Conservation (phyloP, 2,329 filamentous ascomycete genomes). For the Amesomyces nigricolor region DNA sequence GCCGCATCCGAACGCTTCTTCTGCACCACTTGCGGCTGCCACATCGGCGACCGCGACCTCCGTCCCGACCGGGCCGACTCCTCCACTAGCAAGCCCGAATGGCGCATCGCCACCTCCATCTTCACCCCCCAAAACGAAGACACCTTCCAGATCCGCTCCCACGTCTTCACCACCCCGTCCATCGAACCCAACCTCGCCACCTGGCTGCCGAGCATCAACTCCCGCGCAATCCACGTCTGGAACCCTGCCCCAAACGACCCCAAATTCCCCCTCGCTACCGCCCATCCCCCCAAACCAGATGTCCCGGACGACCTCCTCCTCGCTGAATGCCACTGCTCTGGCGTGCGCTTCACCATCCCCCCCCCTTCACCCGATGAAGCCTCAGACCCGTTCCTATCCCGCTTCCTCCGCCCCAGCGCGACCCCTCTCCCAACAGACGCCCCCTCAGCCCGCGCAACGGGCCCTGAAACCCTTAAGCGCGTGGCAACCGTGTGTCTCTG, state of each 20-base stretch:
- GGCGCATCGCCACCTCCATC: conserved; percentile 38
- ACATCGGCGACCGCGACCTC: conserved; percentile 36
- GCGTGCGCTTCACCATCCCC: conserved; percentile 42
- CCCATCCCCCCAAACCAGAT: conserved; percentile 29
- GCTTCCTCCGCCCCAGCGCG: conserved; percentile 32
- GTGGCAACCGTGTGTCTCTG: conserved; percentile 38
- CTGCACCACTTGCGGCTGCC: conserved; percentile 42
- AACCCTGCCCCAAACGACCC: conserved; percentile 33
- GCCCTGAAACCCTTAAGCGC: conserved; percentile 38
- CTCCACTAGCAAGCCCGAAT: conserved; percentile 28
- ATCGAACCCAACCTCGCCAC: conserved; percentile 35
- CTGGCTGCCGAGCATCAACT: conserved; percentile 33
- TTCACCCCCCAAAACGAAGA: conserved; percentile 34
- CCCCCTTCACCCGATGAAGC: conserved; percentile 33
- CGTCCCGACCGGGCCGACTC: conserved; percentile 1
- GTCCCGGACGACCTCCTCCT: conserved; percentile 36
- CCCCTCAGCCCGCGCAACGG: not conserved
- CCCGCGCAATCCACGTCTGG: conserved; percentile 30
- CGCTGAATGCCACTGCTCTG: conserved; percentile 42
- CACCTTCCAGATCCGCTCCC: conserved; percentile 33
- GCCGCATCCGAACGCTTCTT: conserved; percentile 36
- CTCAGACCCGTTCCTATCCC: conserved; percentile 29
- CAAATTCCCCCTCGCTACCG: conserved; percentile 24
- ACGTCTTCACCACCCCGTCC: conserved; percentile 35
- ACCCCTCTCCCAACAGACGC: not conserved